Base-by-base conservation (phyloP, 225 moss, liverwort and hornwort genomes). In the Bryum argenteum region DNA sequence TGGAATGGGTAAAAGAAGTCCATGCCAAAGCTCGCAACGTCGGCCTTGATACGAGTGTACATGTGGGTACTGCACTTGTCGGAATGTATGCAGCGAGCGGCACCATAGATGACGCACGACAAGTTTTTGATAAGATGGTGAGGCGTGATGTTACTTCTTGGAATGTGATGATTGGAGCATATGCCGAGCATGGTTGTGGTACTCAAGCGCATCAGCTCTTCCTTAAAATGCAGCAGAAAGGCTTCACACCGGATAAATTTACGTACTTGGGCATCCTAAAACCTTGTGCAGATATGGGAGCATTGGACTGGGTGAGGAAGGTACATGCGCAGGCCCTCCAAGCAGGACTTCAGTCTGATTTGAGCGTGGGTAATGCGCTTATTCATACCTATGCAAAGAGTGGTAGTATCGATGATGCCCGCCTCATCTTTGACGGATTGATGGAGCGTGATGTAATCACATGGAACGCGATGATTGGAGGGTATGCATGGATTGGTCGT, bases 131-230 rank as follows among this genome's bases (percentile, higher is more conserved):
- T 37, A 3, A 53, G 37, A 66, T 66, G 33, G 66, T 18, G 66
- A 19, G 38, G 5, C 52, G 52, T 11, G 52, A 20, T 66, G 38
- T 53, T 33, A 8, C 38, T 20, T 52, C 52, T 19, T 66, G 52
- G 66, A 66, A 66, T 17, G 52, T 52, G 52, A 66, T 51, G 66
- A 53, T 66, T 38, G 52, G 37, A 18, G 66, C 37, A 66, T 53
- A 38, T 53, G 53, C 53, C 53, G 19, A 53, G 53, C 53, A 53
- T 66, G 38, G 66, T 20, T 53, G 12, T 52, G 53, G 66, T 12
- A n/a, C 38, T 53, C 13, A 67, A 39, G 66, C 53, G n/a, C 13
- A 67, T 14, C 4, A 67, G 20, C 37, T 67, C 20, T 20, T 67
- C 17, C 1, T 14, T 53, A 8, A 37, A 39, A 52, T 67, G 53